These are phyloP conservation scores for Cardiospermum halicacabum DNA, from an alignment of 345 rosid species.

Conservation along the genomic window DNA sequence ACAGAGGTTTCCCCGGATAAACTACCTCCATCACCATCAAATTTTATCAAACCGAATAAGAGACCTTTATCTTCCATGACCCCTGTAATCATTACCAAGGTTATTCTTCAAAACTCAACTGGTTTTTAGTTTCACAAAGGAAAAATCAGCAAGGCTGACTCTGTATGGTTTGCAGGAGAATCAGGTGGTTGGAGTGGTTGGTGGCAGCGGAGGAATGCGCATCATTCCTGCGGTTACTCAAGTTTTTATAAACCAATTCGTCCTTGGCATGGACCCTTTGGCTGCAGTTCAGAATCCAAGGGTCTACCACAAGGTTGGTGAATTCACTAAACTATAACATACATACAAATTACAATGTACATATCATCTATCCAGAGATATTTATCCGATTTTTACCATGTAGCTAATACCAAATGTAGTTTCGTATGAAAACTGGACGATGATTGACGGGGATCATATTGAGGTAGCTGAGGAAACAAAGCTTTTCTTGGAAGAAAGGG, in stretches of 20 bases:
- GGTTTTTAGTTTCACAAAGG: too few relatives aligned
- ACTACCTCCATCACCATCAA: constrained; percentile 44
- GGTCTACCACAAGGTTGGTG: constrained; percentile 55
- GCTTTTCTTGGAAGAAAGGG: constrained; percentile 35
- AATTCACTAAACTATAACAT: too few relatives aligned
- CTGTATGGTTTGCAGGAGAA: too few relatives aligned
- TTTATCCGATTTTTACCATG: constrained; percentile 9
- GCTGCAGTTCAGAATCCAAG: constrained; percentile 56
- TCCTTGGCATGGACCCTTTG: constrained; percentile 48
- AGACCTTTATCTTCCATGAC: constrained; percentile 66
- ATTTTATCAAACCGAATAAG: constrained; percentile 52
- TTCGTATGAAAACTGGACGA: constrained; percentile 57
- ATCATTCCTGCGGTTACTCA: constrained; percentile 49
- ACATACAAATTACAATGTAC: too few relatives aligned
- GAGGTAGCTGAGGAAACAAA: constrained; percentile 39
- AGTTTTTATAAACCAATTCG: constrained; percentile 54
- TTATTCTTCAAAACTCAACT: too few relatives aligned
- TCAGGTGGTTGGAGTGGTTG: constrained; percentile 28
- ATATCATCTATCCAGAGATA: too few relatives aligned
- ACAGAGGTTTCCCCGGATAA: neutral
- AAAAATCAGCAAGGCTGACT: too few relatives aligned
- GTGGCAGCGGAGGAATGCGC: constrained; percentile 61
- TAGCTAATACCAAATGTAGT: constrained; percentile 47
- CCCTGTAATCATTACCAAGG: constrained; percentile 56
- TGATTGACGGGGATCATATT: constrained; percentile 36